Conservation (phyloP, 192 early-diverging fungal species). For the Bifiguratus adelaidae region DNA sequence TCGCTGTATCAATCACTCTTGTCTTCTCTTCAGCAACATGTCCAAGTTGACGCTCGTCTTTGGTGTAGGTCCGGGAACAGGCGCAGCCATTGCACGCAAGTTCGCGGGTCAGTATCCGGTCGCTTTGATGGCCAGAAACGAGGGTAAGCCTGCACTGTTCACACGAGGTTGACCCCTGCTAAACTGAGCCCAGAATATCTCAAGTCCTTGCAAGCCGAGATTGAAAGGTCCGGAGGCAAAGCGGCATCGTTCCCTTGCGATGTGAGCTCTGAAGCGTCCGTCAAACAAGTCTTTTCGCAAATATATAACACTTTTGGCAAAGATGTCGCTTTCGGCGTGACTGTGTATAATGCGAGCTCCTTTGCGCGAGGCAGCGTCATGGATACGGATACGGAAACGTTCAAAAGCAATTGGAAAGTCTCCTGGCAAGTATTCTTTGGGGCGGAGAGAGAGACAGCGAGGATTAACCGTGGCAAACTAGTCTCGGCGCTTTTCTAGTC, state of each 20-base stretch:
- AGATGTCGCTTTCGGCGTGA: background rate
- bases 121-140: background rate
- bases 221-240: background rate
- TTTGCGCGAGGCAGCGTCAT: background rate
- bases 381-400: background rate
- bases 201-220: background rate
- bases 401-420: background rate
- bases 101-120: background rate
- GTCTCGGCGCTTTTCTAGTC: background rate
- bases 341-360: background rate
- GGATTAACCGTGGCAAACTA: too few species aligned
- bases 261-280: background rate
- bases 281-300: background rate
- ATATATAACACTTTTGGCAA: background rate
- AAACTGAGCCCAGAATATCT: background rate
- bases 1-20: too few species aligned
- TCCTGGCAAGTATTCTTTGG: background rate
- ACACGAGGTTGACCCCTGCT: background rate
- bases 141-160: background rate
- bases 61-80: background rate
- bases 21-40: too few species aligned
- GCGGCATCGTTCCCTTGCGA: background rate
- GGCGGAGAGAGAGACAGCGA: background rate
- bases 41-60: too few species aligned
- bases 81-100: background rate